Percentiles rank a stretch among this genome's conserved stretches.
Conservation (phyloP, 2,329 filamentous ascomycete genomes). For the Harringtonia aguacate region DNA sequence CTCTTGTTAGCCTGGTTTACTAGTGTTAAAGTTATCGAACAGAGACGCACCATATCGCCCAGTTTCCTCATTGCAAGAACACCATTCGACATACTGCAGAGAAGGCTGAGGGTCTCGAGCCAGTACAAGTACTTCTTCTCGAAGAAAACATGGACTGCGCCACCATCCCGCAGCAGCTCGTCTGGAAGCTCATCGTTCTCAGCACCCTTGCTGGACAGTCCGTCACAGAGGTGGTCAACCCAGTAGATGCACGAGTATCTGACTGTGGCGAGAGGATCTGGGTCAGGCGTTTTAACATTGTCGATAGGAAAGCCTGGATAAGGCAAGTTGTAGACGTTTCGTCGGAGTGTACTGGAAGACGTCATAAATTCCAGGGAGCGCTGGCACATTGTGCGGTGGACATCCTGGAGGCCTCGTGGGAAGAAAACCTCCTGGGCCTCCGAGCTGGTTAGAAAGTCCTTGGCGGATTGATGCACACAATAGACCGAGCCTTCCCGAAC, state of each 20-base stretch:
- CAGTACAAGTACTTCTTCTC: conserved; percentile 27
- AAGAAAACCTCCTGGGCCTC: conserved; percentile 19
- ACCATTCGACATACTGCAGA: conserved; percentile 15
- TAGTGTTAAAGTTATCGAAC: too few relatives aligned
- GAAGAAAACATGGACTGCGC: conserved; percentile 21
- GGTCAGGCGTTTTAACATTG: conserved; percentile 10
- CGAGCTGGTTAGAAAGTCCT: conserved; percentile 26
- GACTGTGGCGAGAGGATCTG: conserved; percentile 16
- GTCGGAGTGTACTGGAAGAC: conserved; percentile 17
- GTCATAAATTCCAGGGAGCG: conserved; percentile 22
- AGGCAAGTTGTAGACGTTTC: conserved; percentile 23
- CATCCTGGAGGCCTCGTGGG: conserved; percentile 13
- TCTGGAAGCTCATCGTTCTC: conserved; percentile 12
- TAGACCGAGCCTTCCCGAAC: conserved; percentile 18
- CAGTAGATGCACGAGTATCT: conserved; percentile 24
- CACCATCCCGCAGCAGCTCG: too few relatives aligned
- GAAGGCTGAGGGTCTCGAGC: conserved; percentile 30
- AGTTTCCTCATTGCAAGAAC: conserved; percentile 14
- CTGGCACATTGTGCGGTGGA: conserved; percentile 21
- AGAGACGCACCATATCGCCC: neutral
- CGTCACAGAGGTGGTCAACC: conserved; percentile 24
- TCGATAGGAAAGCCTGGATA: conserved; percentile 14
- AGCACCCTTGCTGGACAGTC: too few relatives aligned
- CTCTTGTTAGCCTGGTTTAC: neutral
- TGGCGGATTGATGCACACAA: conserved; percentile 32